Evolutionary conservation across 2,329 filamentous ascomycete species (phyloP), one percentile per base, ranked within the genome.

Genomic region (Epichloe hybrida): DNA sequence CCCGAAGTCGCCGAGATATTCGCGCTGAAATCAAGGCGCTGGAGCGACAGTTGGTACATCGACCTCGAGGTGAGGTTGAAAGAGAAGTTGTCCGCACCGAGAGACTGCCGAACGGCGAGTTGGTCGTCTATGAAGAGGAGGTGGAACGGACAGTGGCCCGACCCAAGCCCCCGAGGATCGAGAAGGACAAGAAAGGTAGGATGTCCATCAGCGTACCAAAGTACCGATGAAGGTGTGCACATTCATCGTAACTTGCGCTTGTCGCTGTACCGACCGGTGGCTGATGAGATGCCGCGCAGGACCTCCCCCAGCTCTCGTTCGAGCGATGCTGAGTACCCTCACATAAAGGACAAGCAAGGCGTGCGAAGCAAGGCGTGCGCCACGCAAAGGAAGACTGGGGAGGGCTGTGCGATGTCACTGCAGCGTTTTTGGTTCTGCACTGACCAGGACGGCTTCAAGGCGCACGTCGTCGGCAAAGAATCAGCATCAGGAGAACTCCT

Each of bases 131-230:
- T 55, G 74, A 80, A 68, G 75, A 82, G 57, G 65, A 72, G 59
- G 66, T 81, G 56, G 77, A 81, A 66, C 72, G 68, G 60, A 65
- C 79, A 48, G 71, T 76, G 56, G 74, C 76, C 59, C 70, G 72
- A 46, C 69, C 69, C 61, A 76, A 71, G 64, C 78, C 78, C 50
- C 72, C 86, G 55, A 75, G 84, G 59, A 81, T 95, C 61, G 86
- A 88, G 71, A 88, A 86, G 75, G 88, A 96, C 72, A 84, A 84
- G 75, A 93, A 87, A 89, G 89, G 90, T 94, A 93, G 84, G 86
- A 83, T 93, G 81, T 80, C 83, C 74, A 82, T 90, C 72, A 86
- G 85, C 73, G 79, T 87, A 69, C 86, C 85, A 63, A 81, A 82
- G 72, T 77, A 81, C 69, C 79, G 73, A 69, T 76, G 69, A 74